Evolutionary conservation across 192 early-diverging fungal genomes (phyloP).

Genomic region (Coemansia sp.): DNA sequence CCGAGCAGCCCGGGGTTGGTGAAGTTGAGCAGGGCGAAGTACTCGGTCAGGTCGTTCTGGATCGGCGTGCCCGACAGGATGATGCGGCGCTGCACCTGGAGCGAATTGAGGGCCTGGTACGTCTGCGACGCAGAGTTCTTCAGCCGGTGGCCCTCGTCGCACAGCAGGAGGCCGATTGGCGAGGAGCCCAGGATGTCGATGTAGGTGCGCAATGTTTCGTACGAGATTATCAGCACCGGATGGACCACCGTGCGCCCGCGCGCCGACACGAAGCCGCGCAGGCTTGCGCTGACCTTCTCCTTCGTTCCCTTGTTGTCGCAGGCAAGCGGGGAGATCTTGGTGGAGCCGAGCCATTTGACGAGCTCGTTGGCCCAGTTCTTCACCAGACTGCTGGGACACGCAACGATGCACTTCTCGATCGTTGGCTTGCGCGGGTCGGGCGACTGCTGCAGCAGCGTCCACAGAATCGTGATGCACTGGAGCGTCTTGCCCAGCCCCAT

Average conservation of each 20-base stretch:
- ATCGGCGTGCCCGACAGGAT: conserved; percentile 98
- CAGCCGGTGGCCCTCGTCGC: conserved; percentile 96
- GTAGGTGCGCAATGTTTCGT: conserved; percentile 90
- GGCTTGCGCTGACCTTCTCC: conserved; percentile 75
- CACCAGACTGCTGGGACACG: conserved; percentile 93
- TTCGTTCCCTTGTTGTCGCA: conserved; percentile 90
- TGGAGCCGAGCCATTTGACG: conserved; percentile 90
- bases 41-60: conserved; percentile 88
- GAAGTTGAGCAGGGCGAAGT: conserved; percentile 93
- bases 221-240: conserved; percentile 96
- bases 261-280: conserved; percentile 77
- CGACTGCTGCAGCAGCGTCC: conserved; percentile 95
- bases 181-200: conserved; percentile 71
- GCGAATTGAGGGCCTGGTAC: conserved; percentile 74
- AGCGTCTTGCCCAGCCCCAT: conserved; percentile 90
- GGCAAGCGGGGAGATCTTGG: conserved; percentile 77
- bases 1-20: conserved; percentile 93
- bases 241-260: conserved; percentile 86
- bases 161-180: conserved; percentile 89
- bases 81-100: conserved; percentile 89
- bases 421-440: conserved; percentile 83
- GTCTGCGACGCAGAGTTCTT: conserved; percentile 89
- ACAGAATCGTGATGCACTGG: conserved; percentile 93
- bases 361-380: conserved; percentile 99
- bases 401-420: conserved; percentile 96